Conservation (phyloP, 768 basidiomycete species). For the Rhizopogon roseolus region DNA sequence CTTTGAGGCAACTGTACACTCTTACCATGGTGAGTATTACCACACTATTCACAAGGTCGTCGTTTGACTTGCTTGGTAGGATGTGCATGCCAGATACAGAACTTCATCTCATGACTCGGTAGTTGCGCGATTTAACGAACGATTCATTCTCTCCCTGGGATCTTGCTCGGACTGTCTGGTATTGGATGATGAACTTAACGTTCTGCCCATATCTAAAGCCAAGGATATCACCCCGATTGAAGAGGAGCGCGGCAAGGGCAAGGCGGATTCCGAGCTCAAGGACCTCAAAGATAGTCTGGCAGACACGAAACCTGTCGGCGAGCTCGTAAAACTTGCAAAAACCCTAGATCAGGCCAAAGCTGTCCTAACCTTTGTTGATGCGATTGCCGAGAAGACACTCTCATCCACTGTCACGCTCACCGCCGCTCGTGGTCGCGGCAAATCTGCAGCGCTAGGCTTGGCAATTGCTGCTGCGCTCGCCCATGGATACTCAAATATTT, state of each 20-base stretch:
- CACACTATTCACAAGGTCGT: neutral
- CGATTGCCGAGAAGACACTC: constrained; percentile 88
- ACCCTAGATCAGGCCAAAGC: constrained; percentile 95
- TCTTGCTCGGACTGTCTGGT: constrained; percentile 91
- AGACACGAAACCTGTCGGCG: constrained; percentile 83
- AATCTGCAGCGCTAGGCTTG: constrained; percentile 93
- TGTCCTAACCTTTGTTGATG: constrained; percentile 90
- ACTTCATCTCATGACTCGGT: constrained; percentile 88
- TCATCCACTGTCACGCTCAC: constrained; percentile 95
- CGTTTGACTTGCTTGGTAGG: constrained; percentile 41
- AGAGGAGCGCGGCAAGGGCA: constrained; percentile 42
- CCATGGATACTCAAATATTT: constrained; percentile 95
- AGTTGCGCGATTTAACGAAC: constrained; percentile 95
- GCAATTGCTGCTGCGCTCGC: constrained; percentile 90
- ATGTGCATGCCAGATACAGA: constrained; percentile 92
- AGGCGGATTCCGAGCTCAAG: constrained; percentile 61
- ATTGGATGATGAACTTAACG: constrained; percentile 96
- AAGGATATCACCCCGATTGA: constrained; percentile 82
- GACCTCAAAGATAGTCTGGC: constrained; percentile 73
- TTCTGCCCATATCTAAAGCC: constrained; percentile 90
- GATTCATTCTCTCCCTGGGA: constrained; percentile 95
- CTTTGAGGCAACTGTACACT: constrained; percentile 84
- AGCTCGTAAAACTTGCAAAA: constrained; percentile 84
- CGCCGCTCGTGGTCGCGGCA: constrained; percentile 91
- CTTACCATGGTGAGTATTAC: constrained; percentile 67